phyloP scores from a whole-genome alignment of 306 rosid genomes.

The Vachellia pachyceras region DNA sequence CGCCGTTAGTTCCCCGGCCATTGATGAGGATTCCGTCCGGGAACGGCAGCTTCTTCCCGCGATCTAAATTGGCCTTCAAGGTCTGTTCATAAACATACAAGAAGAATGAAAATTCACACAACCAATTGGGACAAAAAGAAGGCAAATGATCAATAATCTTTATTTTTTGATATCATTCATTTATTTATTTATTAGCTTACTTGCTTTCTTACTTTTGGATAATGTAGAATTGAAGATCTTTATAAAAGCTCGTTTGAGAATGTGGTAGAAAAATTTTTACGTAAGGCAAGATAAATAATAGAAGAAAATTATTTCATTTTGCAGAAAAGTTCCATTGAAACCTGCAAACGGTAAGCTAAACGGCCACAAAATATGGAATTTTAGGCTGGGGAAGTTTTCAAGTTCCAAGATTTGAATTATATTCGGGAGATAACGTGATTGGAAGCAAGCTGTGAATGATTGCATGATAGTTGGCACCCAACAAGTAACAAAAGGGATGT shows the following conservation, averaged over 20 bases:
- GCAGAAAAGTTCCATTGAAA: no score
- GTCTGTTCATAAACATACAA: constrained; percentile 43
- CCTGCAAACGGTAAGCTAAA: no score
- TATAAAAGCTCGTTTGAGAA: no score
- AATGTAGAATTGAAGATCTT: not conserved
- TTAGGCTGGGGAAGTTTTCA: not conserved
- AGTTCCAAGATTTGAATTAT: not conserved
- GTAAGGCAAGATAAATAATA: no score
- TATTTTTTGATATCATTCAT: no score
- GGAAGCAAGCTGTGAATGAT: not conserved
- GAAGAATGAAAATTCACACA: not conserved
- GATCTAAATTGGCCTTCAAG: constrained; percentile 70
- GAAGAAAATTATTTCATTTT: no score
- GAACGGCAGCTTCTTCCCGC: constrained; percentile 72
- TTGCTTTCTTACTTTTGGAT: not conserved
- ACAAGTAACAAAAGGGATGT: not conserved
- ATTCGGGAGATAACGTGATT: not conserved
- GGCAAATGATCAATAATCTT: not conserved
- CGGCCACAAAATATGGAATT: not conserved
- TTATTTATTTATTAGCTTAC: no score
- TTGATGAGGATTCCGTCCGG: constrained; percentile 96
- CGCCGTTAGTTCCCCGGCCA: constrained; percentile 85
- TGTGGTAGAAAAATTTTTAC: no score
- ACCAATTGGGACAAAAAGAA: not conserved
- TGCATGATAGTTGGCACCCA: not conserved